These are phyloP conservation scores for Nakazawaea sp. DNA, from an alignment of 805 yeast species.

Conservation along the genomic window DNA sequence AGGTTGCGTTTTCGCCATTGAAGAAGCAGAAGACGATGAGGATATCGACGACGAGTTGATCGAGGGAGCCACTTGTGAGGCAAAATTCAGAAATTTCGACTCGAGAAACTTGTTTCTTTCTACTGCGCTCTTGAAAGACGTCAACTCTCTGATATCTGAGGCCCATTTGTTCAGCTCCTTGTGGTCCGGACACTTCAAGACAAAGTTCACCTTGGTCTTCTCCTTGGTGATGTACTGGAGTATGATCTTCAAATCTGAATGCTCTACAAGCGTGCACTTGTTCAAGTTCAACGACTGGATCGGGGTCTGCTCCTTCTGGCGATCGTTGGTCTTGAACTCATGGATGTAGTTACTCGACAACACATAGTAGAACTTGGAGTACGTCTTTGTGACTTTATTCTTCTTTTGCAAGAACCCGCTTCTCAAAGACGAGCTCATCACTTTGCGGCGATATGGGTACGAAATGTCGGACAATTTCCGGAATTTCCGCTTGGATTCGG, in stretches of 20 bases:
- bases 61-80: not conserved
- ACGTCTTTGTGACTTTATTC: conserved; percentile 54
- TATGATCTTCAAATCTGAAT: conserved; percentile 29
- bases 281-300: conserved; percentile 32
- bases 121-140: conserved; percentile 36
- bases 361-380: conserved; percentile 58
- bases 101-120: conserved; percentile 44
- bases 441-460: conserved; percentile 49
- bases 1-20: not conserved
- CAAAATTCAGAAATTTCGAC: conserved; percentile 10
- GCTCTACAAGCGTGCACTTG: conserved; percentile 23
- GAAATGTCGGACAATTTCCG: conserved; percentile 42
- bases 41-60: not conserved
- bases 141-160: conserved; percentile 45
- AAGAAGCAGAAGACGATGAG: not conserved
- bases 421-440: conserved; percentile 44
- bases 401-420: conserved; percentile 57
- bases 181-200: conserved; percentile 36
- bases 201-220: conserved; percentile 19
- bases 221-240: conserved; percentile 26
- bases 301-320: conserved; percentile 46
- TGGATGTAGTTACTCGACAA: conserved; percentile 61
- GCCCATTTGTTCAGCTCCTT: conserved; percentile 46
- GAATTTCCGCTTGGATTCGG: conserved; percentile 19
- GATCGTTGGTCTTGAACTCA: conserved; percentile 54